A percentile compares a stretch with the other conserved stretches of the same genome.
phyloP scores from a whole-genome alignment of 1,284 basidiomycete species.

The Apiotrichum brassicae region DNA sequence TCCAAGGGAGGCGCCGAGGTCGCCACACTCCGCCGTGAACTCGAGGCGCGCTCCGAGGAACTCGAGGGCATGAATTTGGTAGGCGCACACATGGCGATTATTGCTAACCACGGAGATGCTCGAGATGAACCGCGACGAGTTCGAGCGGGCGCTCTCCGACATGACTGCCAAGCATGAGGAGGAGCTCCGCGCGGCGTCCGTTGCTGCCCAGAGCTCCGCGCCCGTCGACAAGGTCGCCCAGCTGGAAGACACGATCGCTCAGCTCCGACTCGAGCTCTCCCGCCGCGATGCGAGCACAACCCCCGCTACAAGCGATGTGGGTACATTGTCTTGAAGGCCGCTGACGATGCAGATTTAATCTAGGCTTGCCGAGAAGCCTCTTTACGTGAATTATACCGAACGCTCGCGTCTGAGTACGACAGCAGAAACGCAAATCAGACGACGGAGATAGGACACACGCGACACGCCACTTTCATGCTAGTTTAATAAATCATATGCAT shows the following conservation, averaged over 20 bases:
- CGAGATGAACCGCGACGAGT: slow-evolving; percentile 40
- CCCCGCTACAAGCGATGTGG: slow-evolving; percentile 11
- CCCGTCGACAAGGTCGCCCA: slow-evolving; percentile 1
- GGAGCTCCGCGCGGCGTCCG: background rate
- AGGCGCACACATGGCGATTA: slow-evolving; percentile 4
- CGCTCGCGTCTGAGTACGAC: too few relatives aligned
- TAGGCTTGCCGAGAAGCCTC: background rate
- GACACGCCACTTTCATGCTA: background rate
- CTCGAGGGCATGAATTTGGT: slow-evolving; percentile 33
- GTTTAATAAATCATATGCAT: slow-evolving; percentile 2
- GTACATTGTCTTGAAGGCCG: background rate
- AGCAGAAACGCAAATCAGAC: too few relatives aligned
- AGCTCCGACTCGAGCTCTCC: slow-evolving; percentile 3
- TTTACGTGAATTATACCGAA: background rate
- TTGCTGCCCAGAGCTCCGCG: too few relatives aligned
- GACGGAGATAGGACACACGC: too few relatives aligned
- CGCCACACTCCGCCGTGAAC: slow-evolving; percentile 17
- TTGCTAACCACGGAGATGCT: slow-evolving; percentile 26
- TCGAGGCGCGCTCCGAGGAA: slow-evolving; percentile 29
- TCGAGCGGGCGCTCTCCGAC: slow-evolving; percentile 21
- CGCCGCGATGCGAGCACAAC: slow-evolving; percentile 1
- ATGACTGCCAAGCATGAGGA: slow-evolving; percentile 5
- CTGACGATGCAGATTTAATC: too few relatives aligned
- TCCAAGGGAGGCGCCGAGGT: slow-evolving; percentile 1
- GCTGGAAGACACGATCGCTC: slow-evolving; percentile 8